A percentile compares a stretch with the other conserved stretches of the same genome.
Evolutionary conservation across 345 rosid species (phyloP).

Genomic region (Barbarea vulgaris): DNA sequence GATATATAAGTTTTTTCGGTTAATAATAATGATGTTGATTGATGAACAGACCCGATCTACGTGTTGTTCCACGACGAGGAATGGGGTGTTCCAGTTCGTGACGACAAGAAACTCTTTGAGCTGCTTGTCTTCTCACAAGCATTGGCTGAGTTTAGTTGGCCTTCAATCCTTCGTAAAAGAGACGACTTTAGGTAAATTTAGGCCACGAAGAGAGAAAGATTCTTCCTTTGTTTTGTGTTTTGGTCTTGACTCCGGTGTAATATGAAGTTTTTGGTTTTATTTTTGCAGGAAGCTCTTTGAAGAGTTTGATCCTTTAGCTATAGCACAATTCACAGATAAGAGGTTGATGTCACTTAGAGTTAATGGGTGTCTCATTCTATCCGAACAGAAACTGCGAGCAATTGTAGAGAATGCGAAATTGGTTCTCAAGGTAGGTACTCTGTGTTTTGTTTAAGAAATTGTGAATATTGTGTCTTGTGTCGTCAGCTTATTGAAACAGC

Average conservation of each 20-base stretch:
- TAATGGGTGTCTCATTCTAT: constrained; percentile 63
- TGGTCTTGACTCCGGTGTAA: background rate
- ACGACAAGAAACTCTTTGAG: constrained; percentile 79
- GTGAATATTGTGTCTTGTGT: background rate
- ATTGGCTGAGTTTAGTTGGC: constrained; percentile 93
- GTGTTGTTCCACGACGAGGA: constrained; percentile 76
- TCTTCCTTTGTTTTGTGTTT: background rate
- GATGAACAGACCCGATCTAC: constrained; percentile 64
- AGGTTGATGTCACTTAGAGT: constrained; percentile 65
- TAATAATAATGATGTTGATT: constrained; percentile 10
- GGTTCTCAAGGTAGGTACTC: constrained; percentile 57
- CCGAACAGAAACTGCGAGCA: constrained; percentile 89
- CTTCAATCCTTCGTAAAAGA: constrained; percentile 67
- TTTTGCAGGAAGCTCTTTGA: constrained; percentile 73
- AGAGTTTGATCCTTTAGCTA: constrained; percentile 60
- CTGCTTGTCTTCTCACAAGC: constrained; percentile 91
- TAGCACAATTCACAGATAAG: constrained; percentile 75
- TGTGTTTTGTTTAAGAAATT: background rate
- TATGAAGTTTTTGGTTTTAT: background rate
- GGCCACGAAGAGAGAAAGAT: background rate
- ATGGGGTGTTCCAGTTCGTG: constrained; percentile 84
- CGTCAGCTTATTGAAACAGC: background rate
- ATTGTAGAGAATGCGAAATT: constrained; percentile 74
- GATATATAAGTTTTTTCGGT: background rate
- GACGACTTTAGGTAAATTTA: constrained; percentile 60